A percentile compares a stretch with the other conserved stretches of the same genome.
Evolutionary conservation across 2,329 filamentous ascomycete genomes (phyloP).

Genomic region (Aspergillus chevalieri): DNA sequence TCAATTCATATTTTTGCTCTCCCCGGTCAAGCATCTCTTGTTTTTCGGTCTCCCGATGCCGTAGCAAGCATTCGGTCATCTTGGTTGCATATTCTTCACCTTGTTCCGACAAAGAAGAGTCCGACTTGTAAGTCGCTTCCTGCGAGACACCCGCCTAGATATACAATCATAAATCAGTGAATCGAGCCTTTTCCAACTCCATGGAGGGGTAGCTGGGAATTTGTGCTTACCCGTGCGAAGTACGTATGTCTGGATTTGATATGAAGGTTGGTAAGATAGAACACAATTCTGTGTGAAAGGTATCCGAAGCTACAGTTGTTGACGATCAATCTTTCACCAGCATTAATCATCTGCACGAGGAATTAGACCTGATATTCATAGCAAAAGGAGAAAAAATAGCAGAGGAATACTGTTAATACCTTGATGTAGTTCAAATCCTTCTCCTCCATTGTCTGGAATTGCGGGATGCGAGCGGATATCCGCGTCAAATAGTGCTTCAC

Average conservation of each 20-base stretch:
- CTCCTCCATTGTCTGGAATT: constrained; percentile 96
- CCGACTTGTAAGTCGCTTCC: constrained; percentile 88
- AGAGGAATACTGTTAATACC: constrained; percentile 19
- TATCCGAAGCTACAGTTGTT: constrained; percentile 98
- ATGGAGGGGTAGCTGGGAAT: neutral
- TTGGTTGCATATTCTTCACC: constrained; percentile 75
- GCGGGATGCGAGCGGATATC: constrained; percentile 86
- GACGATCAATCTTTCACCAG: constrained; percentile 84
- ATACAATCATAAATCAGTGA: constrained; percentile 11
- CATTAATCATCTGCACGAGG: constrained; percentile 76
- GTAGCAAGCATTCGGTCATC: constrained; percentile 77
- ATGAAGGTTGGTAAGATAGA: constrained; percentile 94
- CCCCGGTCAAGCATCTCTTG: constrained; percentile 62
- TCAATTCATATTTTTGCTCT: constrained; percentile 62
- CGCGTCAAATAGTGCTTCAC: constrained; percentile 85
- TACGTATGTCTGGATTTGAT: constrained; percentile 93
- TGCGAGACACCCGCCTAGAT: constrained; percentile 65
- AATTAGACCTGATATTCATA: constrained; percentile 8
- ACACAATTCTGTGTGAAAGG: constrained; percentile 92
- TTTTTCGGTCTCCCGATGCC: constrained; percentile 77
- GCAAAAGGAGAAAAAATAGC: neutral
- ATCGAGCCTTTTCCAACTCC: neutral
- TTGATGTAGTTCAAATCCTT: constrained; percentile 94
- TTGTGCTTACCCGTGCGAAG: constrained; percentile 62
- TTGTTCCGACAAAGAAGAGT: constrained; percentile 74